A percentile compares a stretch with the other conserved stretches of the same genome.
Evolutionary conservation across 768 basidiomycete genomes (phyloP).

Genomic region (Termitomyces sp.): DNA sequence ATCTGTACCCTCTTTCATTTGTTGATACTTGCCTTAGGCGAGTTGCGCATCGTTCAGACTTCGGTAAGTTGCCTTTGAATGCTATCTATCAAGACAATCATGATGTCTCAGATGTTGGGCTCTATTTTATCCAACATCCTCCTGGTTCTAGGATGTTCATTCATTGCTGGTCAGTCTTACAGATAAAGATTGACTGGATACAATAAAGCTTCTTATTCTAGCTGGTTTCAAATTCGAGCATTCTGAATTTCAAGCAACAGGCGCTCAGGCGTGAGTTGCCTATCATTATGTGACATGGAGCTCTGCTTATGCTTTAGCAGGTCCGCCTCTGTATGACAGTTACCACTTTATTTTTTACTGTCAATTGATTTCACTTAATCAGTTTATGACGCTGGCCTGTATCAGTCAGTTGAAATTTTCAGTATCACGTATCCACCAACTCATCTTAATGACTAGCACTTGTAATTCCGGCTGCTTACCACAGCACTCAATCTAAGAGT

Average conservation of each 20-base stretch:
- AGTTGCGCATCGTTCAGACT: conserved; percentile 88
- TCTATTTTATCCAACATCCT: conserved; percentile 89
- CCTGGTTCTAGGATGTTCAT: conserved; percentile 86
- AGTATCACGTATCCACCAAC: not conserved
- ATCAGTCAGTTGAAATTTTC: conserved; percentile 51
- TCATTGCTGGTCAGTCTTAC: conserved; percentile 62
- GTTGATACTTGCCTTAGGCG: conserved; percentile 34
- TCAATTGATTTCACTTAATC: conserved; percentile 6
- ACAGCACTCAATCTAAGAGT: conserved; percentile 31
- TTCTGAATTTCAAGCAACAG: conserved; percentile 74
- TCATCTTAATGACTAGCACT: conserved; percentile 41
- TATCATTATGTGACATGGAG: not conserved
- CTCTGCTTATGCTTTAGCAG: conserved; percentile 19
- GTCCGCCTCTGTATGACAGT: conserved; percentile 37
- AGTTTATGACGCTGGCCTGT: conserved; percentile 83
- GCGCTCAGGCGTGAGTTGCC: conserved; percentile 74
- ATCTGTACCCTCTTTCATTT: not conserved
- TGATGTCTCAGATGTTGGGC: conserved; percentile 63
- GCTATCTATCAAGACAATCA: not conserved
- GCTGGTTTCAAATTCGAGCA: conserved; percentile 64
- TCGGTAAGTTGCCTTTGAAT: conserved; percentile 43
- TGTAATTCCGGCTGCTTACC: conserved; percentile 87
- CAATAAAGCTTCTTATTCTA: conserved; percentile 14
- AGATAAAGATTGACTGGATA: not conserved
- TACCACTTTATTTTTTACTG: not conserved